These are phyloP conservation scores for Camelina sativa DNA, from an alignment of 345 rosid genomes.

Conservation along the genomic window DNA sequence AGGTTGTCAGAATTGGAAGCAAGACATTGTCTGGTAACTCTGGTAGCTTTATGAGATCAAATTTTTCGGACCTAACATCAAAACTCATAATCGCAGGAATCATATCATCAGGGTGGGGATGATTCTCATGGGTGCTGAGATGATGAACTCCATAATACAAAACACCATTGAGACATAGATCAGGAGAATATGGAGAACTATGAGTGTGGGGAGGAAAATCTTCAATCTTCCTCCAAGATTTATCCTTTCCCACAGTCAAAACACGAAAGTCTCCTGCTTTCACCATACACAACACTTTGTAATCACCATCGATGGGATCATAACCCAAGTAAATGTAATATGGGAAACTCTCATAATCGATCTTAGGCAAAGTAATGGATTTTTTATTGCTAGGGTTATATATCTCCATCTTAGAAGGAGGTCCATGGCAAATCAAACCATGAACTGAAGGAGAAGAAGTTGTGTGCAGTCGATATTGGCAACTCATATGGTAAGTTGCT, in stretches of 20 bases:
- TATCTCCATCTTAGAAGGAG: too few relatives aligned
- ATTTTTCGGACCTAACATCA: neutral
- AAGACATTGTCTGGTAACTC: neutral
- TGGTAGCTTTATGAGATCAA: neutral
- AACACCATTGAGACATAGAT: neutral
- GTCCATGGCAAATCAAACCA: too few relatives aligned
- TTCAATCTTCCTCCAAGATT: conserved; percentile 14
- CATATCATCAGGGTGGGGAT: too few relatives aligned
- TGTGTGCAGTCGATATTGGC: too few relatives aligned
- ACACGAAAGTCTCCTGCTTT: neutral
- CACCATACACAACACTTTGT: conserved; percentile 30
- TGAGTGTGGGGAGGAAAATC: conserved; percentile 28
- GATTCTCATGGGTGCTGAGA: too few relatives aligned
- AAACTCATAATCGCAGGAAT: neutral
- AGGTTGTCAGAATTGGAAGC: neutral
- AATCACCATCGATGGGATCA: conserved; percentile 32
- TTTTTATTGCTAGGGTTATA: too few relatives aligned
- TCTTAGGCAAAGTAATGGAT: too few relatives aligned
- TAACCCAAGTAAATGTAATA: conserved; percentile 23
- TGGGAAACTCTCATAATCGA: too few relatives aligned
- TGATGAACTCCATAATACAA: too few relatives aligned
- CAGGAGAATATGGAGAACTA: neutral
- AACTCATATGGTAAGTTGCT: too few relatives aligned
- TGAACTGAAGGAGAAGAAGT: too few relatives aligned
- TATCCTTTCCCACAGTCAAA: conserved; percentile 5